phyloP scores from a whole-genome alignment of 495 filamentous ascomycete species.

The Viridothelium virens region DNA sequence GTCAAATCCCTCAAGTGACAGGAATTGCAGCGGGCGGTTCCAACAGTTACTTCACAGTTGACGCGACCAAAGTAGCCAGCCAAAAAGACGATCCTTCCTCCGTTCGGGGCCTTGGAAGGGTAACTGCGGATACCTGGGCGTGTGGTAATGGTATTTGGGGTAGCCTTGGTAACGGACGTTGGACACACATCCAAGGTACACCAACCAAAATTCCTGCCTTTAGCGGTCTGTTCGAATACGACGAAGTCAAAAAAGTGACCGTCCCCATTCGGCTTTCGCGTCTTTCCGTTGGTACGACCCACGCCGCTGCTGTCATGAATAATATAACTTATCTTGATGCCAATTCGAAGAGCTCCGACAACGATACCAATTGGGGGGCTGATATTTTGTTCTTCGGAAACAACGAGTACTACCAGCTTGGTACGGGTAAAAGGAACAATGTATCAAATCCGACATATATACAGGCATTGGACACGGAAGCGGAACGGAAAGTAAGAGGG shows the following conservation, averaged over 20 bases:
- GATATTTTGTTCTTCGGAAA: constrained; percentile 91
- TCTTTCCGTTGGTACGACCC: constrained; percentile 67
- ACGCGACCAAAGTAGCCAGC: constrained; percentile 53
- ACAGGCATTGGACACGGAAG: constrained; percentile 53
- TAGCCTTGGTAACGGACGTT: constrained; percentile 73
- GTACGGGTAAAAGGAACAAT: constrained; percentile 84
- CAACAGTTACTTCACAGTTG: constrained; percentile 79
- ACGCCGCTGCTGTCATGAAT: constrained; percentile 70
- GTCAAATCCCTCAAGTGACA: constrained; percentile 53
- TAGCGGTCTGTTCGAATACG: constrained; percentile 74
- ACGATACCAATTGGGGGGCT: constrained; percentile 71
- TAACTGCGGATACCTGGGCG: constrained; percentile 71
- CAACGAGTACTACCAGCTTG: constrained; percentile 88
- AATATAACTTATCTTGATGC: constrained; percentile 62
- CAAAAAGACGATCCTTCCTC: constrained; percentile 27
- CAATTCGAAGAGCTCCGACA: constrained; percentile 40
- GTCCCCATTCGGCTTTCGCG: constrained; percentile 68
- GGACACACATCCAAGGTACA: constrained; percentile 75
- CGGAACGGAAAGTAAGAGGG: constrained; percentile 44
- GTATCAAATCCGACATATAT: constrained; percentile 65
- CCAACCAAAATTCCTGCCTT: constrained; percentile 79
- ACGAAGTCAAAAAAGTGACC: constrained; percentile 58
- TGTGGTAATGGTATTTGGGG: constrained; percentile 82
- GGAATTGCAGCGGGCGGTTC: constrained; percentile 73
- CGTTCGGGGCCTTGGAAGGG: constrained; percentile 40